A percentile compares a stretch with the other conserved stretches of the same genome.
Evolutionary conservation across 306 rosid genomes (phyloP).

Genomic region (Arachis hypogaea): DNA sequence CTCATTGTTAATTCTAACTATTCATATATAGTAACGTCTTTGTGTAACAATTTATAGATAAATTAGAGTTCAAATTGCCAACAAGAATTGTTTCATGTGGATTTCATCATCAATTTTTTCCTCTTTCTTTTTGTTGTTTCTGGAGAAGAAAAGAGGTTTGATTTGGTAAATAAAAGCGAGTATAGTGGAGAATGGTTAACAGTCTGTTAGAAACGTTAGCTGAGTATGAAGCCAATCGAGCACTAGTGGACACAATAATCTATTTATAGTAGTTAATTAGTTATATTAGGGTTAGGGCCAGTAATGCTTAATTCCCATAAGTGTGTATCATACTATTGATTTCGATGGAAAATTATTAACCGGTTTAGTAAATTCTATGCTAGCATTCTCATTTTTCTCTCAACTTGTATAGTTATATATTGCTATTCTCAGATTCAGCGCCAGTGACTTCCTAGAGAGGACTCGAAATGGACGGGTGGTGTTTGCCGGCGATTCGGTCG

Average conservation of each 20-base stretch:
- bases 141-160: not conserved
- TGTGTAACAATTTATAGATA: too few relatives aligned
- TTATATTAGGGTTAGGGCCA: not conserved
- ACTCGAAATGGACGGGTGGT: slow-evolving; percentile 78
- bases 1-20: too few relatives aligned
- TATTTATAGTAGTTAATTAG: too few relatives aligned
- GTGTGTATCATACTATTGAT: not conserved
- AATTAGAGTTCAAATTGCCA: not conserved
- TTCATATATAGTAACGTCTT: too few relatives aligned
- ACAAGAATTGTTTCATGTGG: not conserved
- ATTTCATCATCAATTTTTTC: not conserved
- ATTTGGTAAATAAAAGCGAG: slow-evolving; percentile 5
- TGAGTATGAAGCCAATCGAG: not conserved
- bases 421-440: slow-evolving; percentile 65
- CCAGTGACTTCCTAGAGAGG: slow-evolving; percentile 73
- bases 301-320: not conserved
- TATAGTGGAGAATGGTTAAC: not conserved
- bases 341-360: not conserved
- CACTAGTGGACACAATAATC: not conserved
- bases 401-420: not conserved
- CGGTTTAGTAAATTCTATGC: not conserved
- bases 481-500: slow-evolving; percentile 87
- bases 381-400: not conserved
- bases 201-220: too few relatives aligned
- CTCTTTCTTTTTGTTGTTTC: not conserved